These are phyloP conservation scores for Murraya paniculata DNA, from an alignment of 345 rosid species.

Conservation along the genomic window DNA sequence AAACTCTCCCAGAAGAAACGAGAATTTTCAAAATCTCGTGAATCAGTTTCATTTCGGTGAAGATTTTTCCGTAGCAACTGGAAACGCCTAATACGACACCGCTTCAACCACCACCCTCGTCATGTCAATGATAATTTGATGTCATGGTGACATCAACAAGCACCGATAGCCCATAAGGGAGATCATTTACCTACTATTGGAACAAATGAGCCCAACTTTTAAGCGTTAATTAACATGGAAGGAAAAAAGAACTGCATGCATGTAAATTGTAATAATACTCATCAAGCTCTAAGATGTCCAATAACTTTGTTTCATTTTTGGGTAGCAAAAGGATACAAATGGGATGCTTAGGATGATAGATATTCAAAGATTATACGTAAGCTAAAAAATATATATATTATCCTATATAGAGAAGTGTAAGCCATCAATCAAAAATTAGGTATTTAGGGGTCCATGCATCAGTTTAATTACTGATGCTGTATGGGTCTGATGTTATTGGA, in stretches of 20 bases:
- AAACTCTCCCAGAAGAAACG: too few species aligned
- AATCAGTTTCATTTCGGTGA: conserved; percentile 1
- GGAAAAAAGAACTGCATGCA: too few species aligned
- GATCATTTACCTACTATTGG: too few species aligned
- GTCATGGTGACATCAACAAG: conserved; percentile 5
- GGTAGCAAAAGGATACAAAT: too few species aligned
- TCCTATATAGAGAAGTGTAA: background rate
- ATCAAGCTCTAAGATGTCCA: too few species aligned
- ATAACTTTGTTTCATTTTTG: too few species aligned
- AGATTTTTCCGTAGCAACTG: background rate
- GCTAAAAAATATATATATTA: background rate
- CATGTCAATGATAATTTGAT: background rate
- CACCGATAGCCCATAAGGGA: too few species aligned
- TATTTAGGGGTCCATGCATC: background rate
- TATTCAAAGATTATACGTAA: too few species aligned
- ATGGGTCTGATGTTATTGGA: background rate
- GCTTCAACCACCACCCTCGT: background rate
- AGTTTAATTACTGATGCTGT: background rate
- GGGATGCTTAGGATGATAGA: too few species aligned
- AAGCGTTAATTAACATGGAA: too few species aligned
- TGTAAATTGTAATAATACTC: too few species aligned
- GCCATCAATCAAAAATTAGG: background rate
- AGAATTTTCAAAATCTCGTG: conserved; percentile 8
- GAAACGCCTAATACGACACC: background rate
- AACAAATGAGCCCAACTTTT: too few species aligned